phyloP scores from a whole-genome alignment of 495 filamentous ascomycete species.

The Ascodesmis nigricans region DNA sequence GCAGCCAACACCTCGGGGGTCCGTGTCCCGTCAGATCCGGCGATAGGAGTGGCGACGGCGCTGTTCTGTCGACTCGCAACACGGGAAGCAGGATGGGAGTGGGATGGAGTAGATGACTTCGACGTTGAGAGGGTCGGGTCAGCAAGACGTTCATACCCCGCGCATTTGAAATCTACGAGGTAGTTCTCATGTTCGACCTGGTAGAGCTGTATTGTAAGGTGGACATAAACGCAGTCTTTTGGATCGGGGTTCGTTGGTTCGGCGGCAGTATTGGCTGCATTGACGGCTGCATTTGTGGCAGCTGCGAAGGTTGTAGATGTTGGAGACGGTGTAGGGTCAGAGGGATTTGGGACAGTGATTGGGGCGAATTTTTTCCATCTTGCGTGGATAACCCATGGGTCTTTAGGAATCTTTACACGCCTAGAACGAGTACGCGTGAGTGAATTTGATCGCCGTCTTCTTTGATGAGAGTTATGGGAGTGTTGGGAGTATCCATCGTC shows the following conservation, averaged over 20 bases:
- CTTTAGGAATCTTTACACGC: conserved; percentile 67
- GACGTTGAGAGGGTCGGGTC: conserved; percentile 24
- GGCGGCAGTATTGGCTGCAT: no score
- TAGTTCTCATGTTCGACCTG: conserved; percentile 83
- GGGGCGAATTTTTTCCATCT: conserved; percentile 33
- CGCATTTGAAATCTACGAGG: conserved; percentile 95
- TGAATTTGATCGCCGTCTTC: not conserved
- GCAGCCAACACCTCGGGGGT: conserved; percentile 15
- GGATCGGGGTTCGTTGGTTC: conserved; percentile 23
- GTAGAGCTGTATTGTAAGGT: conserved; percentile 91
- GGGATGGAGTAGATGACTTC: conserved; percentile 25
- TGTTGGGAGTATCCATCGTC: conserved; percentile 7
- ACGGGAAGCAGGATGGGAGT: conserved; percentile 11
- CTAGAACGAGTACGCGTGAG: no score
- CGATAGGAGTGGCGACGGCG: no score
- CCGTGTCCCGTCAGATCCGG: conserved; percentile 20
- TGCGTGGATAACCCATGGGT: conserved; percentile 87
- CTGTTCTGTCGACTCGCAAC: conserved; percentile 11
- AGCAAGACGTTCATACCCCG: conserved; percentile 84
- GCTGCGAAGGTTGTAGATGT: conserved; percentile 24
- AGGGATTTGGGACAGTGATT: conserved; percentile 12
- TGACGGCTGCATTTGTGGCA: conserved; percentile 23
- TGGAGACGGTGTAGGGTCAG: conserved; percentile 19
- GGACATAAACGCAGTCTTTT: conserved; percentile 46
- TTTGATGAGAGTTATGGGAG: not conserved